Base-by-base conservation (phyloP, 441 rosid genomes). In the Pelargonium australe region DNA sequence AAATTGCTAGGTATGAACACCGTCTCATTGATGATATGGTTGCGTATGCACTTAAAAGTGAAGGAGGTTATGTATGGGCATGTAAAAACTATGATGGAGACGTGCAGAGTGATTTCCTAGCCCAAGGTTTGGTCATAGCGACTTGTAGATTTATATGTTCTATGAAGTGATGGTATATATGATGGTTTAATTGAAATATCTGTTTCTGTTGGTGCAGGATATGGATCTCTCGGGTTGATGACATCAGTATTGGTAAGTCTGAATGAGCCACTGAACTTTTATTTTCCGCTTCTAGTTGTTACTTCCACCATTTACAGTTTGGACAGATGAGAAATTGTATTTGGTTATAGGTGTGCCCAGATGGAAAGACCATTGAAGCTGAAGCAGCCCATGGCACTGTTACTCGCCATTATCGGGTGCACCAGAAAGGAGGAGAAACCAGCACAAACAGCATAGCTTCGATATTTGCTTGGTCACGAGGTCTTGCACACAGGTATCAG, bases 321-420 rank as follows among this genome's bases (percentile, higher is more conserved):
- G 5, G 63, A 41, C 41, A 47, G 10, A 55, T 23, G 69, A 71
- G 63, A 25, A 19, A 12, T 72, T 71, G 66, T 16, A 20, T 70
- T 51, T 37, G 25, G 23, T 66, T 78, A 51, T 75, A 90, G 98
- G 91, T 92, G 63, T 90, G 98, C 79, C 96, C 96, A 16, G 96
- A 90, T 72, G 96, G 96, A 62, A 89, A 80, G 74, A 89, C 98
- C 8, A 89, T 89, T 28, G 98, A 89, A 83, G 89, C 96, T 7
- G 96, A 93, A 84, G 97, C 97, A 47, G 98, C 97, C 47, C 98
- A 93, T 75, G 97, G 97, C 47, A 93, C 97, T 0, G 96, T 93
- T 66, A 93, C 97, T 9, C 94, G 97, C 63, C 98, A 93, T 82
- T 90, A 76, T 72, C 83, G 95, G 49, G 86, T 93, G 74, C 92